A percentile compares a stretch with the other conserved stretches of the same genome.
Conservation (phyloP, 2,329 filamentous ascomycete species). For the Fusarium sp. region DNA sequence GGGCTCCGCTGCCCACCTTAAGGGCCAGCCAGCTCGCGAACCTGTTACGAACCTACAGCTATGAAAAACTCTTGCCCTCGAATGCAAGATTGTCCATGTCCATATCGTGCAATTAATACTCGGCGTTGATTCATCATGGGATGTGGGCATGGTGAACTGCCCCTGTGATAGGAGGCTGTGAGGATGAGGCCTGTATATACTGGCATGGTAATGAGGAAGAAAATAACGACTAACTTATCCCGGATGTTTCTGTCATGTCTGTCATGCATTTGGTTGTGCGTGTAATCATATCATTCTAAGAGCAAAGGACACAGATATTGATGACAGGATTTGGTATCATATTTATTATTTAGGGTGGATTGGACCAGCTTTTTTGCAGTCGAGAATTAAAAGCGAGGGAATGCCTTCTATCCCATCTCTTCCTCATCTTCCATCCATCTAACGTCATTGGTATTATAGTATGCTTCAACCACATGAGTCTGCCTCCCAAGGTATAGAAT, state of each 20-base stretch:
- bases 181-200: conserved; percentile 33
- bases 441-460: conserved; percentile 24
- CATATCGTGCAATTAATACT: conserved; percentile 8
- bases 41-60: conserved; percentile 57
- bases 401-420: conserved; percentile 29
- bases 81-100: conserved; percentile 4
- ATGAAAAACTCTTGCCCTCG: conserved; percentile 32
- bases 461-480: conserved; percentile 21
- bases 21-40: conserved; percentile 63
- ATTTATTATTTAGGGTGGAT: conserved; percentile 23
- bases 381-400: conserved; percentile 32
- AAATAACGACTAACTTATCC: conserved; percentile 22
- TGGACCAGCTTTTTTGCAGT: conserved; percentile 28
- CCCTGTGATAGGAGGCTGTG: conserved; percentile 7
- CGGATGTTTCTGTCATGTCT: conserved; percentile 8
- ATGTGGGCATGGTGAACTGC: conserved; percentile 3
- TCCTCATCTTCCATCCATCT: conserved; percentile 24
- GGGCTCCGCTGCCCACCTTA: conserved; percentile 91
- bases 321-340: conserved; percentile 27
- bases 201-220: conserved; percentile 46
- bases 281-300: neutral
- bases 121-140: conserved; percentile 24
- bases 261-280: neutral
- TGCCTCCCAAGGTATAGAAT: conserved; percentile 19
- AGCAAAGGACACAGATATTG: neutral